Evolutionary conservation across 768 basidiomycete species (phyloP), one percentile per base, ranked within the genome.

Genomic region (Suillus lakei): DNA sequence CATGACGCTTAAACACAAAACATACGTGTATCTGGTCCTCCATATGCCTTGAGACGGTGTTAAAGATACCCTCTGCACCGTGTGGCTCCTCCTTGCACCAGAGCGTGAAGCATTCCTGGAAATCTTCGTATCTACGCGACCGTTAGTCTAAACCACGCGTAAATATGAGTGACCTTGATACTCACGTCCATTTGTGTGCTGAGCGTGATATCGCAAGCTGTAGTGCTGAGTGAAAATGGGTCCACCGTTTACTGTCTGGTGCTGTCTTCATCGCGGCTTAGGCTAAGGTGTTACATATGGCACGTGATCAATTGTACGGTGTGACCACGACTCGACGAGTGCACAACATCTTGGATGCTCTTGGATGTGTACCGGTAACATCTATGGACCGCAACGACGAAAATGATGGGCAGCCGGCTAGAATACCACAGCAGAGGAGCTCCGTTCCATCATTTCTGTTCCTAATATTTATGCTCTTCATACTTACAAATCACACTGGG

Each of bases 361-460:
- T 54, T 32, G 30, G 5, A 54, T 54, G 53, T 54, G 53, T 54
- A 54, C 28, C 58, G 39, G 62, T 38, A 50, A 26, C 7, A 61
- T 64, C 23, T 66, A 79, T 78, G 75, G 74, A 79, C 50, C 75
- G 70, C 61, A 74, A 71, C 41, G 75, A 72, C 26, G 75, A 69
- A 61, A 69, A 67, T 56, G 64, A 50, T 13, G 55, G 32, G 54
- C 78, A 77, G 44, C 39, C 38, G 6, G 58, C 26, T 18, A 59
- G 58, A 36, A 68, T 76, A 16, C 77, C 78, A 36, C 83, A 80
- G 26, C 83, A 76, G 62, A 84, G 90, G 32, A 86, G 85, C 74
- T 89, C 91, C 2, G 78, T 93, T 46, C 85, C 92, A 1, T 88
- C 90, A 7, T 86, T 95, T 69, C 81, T 94, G 41, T 87, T 95